A percentile compares a stretch with the other conserved stretches of the same genome.
Conservation (phyloP, 2,329 filamentous ascomycete genomes). For the Botrytis hyacinthi region DNA sequence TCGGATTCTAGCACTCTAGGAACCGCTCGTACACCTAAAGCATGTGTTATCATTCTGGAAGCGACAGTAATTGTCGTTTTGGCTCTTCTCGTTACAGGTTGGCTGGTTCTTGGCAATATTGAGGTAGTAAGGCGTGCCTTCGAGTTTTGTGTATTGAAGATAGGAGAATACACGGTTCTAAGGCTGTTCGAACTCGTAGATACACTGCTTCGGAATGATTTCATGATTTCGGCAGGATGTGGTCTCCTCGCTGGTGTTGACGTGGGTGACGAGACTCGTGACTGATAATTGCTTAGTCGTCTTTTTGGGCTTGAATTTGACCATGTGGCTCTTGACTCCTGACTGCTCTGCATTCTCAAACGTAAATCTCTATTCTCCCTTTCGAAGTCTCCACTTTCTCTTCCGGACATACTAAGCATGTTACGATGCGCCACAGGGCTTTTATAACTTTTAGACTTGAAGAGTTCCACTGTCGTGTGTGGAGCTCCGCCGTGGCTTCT, state of each 20-base stretch:
- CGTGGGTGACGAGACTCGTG: neutral
- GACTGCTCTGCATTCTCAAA: neutral
- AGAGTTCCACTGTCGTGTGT: neutral
- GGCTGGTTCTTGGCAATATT: neutral
- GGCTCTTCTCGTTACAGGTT: neutral
- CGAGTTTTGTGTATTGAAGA: neutral
- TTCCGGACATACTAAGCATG: neutral
- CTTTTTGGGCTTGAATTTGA: neutral
- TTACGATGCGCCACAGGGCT: neutral
- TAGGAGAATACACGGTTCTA: neutral
- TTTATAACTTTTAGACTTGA: neutral
- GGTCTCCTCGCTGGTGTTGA: neutral
- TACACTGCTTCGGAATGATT: neutral
- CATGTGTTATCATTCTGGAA: slow-evolving; percentile 4
- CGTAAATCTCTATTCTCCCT: neutral
- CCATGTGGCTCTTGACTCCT: too few relatives aligned
- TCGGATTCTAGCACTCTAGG: neutral
- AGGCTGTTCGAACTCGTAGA: neutral
- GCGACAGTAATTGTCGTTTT: neutral
- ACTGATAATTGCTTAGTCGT: neutral
- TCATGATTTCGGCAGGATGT: neutral
- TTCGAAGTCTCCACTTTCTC: too few relatives aligned
- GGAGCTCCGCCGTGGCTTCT: neutral
- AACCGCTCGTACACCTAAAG: neutral
- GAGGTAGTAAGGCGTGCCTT: neutral